Percentiles rank a stretch among this genome's conserved stretches.
These are phyloP conservation scores for Salix suchowensis DNA, from an alignment of 345 rosid genomes.

Conservation along the genomic window DNA sequence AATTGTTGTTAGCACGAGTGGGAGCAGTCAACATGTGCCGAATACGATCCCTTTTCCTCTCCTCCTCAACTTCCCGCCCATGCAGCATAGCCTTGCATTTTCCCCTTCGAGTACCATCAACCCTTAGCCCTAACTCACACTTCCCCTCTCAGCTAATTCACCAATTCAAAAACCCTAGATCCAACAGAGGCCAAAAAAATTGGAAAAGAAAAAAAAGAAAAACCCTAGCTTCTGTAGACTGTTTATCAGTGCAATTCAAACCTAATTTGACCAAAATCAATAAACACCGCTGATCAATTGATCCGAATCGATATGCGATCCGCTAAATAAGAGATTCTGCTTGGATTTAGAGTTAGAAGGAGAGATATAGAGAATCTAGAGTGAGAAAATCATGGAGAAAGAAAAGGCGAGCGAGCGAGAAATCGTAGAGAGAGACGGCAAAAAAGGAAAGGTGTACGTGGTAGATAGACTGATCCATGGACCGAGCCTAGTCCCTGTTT, in stretches of 20 bases:
- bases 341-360: not conserved
- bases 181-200: constrained; percentile 4
- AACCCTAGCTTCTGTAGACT: constrained; percentile 14
- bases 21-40: constrained; percentile 33
- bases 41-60: constrained; percentile 3
- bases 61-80: constrained; percentile 42
- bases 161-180: constrained; percentile 11
- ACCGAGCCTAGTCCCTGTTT: not conserved
- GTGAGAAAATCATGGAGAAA: not conserved
- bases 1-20: constrained; percentile 17
- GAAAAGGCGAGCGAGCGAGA: not conserved
- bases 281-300: constrained; percentile 8
- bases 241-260: not conserved
- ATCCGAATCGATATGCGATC: constrained; percentile 37
- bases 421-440: constrained; percentile 22
- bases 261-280: constrained; percentile 23
- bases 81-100: constrained; percentile 51
- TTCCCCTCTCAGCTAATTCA: not conserved
- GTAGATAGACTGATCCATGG: not conserved
- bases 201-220: not conserved
- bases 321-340: constrained; percentile 3
- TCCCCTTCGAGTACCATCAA: constrained; percentile 33
- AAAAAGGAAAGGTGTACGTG: constrained; percentile 34
- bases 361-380: not conserved
- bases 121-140: constrained; percentile 12